Base-by-base conservation (phyloP, 192 early-diverging fungal species). In the Gonapodya prolifera region DNA sequence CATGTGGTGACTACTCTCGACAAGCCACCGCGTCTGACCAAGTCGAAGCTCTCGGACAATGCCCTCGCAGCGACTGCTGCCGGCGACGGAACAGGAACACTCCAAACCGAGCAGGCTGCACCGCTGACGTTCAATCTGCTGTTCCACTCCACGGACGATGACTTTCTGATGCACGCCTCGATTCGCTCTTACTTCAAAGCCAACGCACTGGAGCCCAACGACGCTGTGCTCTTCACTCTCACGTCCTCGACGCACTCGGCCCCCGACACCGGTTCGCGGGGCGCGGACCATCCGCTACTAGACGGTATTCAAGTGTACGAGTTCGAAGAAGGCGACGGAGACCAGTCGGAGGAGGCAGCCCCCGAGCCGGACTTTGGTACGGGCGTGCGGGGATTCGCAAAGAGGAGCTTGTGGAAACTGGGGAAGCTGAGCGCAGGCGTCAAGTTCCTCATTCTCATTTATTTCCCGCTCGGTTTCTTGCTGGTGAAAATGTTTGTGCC, bases 161-260 rank as follows among this genome's bases (percentile, higher is more conserved):
- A 92, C 77, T 92, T 89, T 34, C 79, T 92, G 1, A 86, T 92
- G 82, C 84, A 91, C 29, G 80, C 91, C 0, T 30, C 80, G 0
- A 81, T 90, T 28, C 82, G 91, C 69, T 83, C 89, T 18, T 84
- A 82, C 36, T 92, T 92, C 77, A 90, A 88, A 75, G 73, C 77
- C 28, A 86, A 91, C 81, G 91, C 91, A 0, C 81, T 92, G 34
- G 91, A 92, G 74, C 75, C 81, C 1, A 79, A 79, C 34, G 91
- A 92, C 70, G 86, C 91, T 0, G 86, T 91, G 8, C 78, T 92
- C 75, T 92, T 92, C 69, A 88, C 87, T 0, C 86, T 92, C 35
- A 79, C 8, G 8, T 61, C 45, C 8, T 16, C 45, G 23, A 61
- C 45, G 23, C 45, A 23, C 23, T 23, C 45, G 8, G 23, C 45